These are phyloP conservation scores for Tulasnella sp. DNA, from an alignment of 768 basidiomycete species.

Conservation along the genomic window DNA sequence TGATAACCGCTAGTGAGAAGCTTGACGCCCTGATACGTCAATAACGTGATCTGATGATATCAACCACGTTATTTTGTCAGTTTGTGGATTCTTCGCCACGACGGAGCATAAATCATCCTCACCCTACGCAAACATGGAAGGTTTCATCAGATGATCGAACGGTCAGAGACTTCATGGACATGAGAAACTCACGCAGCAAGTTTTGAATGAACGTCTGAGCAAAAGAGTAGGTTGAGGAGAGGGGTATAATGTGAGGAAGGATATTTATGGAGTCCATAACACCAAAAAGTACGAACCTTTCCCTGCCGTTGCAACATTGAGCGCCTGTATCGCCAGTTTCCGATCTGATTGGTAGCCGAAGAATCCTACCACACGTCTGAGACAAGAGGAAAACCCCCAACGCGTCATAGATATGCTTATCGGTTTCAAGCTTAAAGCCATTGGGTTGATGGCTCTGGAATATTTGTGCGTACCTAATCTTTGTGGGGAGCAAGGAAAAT, in stretches of 20 bases:
- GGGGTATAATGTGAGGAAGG: no score
- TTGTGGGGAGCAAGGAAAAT: conserved; percentile 62
- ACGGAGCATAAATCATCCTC: no score
- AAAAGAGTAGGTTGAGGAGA: neutral
- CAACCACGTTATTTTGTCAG: neutral
- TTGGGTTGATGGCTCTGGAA: no score
- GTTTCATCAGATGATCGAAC: neutral
- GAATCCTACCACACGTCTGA: conserved; percentile 58
- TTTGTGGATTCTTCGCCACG: no score
- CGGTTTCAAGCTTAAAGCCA: no score
- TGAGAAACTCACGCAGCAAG: conserved; percentile 52
- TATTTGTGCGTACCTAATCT: conserved; percentile 38
- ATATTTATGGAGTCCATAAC: no score
- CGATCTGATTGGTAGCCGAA: conserved; percentile 68
- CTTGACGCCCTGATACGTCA: conserved; percentile 69
- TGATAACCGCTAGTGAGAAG: conserved; percentile 64
- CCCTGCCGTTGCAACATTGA: conserved; percentile 54
- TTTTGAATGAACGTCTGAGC: conserved; percentile 56
- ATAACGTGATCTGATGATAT: conserved; percentile 41
- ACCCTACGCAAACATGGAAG: no score
- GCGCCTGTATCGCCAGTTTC: conserved; percentile 51
- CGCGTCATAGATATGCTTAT: neutral
- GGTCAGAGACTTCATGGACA: neutral
- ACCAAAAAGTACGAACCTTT: conserved; percentile 18
- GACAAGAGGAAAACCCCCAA: neutral